These are phyloP conservation scores for Aspergillus awamori DNA, from an alignment of 2,329 filamentous ascomycete genomes.

Conservation along the genomic window DNA sequence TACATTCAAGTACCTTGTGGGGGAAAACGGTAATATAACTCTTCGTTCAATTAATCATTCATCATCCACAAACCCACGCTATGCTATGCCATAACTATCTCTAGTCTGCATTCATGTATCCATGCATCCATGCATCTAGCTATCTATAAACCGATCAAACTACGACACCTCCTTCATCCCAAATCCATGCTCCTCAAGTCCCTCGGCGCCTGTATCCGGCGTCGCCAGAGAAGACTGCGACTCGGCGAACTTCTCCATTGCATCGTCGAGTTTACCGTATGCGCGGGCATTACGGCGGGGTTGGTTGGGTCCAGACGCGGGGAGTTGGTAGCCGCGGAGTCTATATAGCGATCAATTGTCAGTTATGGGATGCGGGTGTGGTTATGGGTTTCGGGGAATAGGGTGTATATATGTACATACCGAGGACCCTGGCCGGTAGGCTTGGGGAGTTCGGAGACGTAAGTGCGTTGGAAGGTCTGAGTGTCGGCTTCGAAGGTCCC, in stretches of 20 bases:
- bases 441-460: slow-evolving; percentile 71
- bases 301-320: slow-evolving; percentile 65
- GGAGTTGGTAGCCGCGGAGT: slow-evolving; percentile 80
- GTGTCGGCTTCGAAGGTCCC: slow-evolving; percentile 59
- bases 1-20: too few species aligned
- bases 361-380: neutral
- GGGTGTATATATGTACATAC: slow-evolving; percentile 32
- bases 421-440: slow-evolving; percentile 78
- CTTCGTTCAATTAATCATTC: too few species aligned
- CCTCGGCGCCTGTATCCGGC: slow-evolving; percentile 54
- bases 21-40: too few species aligned
- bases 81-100: neutral
- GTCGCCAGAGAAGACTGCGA: slow-evolving; percentile 55
- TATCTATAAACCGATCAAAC: neutral
- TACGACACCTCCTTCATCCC: slow-evolving; percentile 45
- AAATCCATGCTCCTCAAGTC: slow-evolving; percentile 61
- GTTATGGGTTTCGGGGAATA: neutral
- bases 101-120: too few species aligned
- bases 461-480: slow-evolving; percentile 64
- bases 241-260: slow-evolving; percentile 51
- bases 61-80: too few species aligned
- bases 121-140: neutral
- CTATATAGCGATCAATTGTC: slow-evolving; percentile 40
- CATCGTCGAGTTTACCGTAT: slow-evolving; percentile 63
- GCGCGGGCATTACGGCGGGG: slow-evolving; percentile 67